phyloP scores from a whole-genome alignment of 2,329 filamentous ascomycete genomes.

The Penicillium corylophilum region DNA sequence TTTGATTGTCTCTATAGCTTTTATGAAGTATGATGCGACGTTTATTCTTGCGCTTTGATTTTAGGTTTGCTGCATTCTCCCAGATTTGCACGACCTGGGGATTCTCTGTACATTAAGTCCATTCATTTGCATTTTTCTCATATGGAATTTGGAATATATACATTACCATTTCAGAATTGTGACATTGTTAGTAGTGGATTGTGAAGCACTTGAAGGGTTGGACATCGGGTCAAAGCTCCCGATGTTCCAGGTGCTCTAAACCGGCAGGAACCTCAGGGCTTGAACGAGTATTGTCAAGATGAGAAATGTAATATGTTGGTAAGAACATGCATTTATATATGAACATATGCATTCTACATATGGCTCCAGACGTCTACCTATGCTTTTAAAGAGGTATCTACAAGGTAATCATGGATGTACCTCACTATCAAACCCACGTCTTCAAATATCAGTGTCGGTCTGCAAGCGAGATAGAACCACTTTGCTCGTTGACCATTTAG shows the following conservation, averaged over 20 bases:
- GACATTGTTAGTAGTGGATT: too few species aligned
- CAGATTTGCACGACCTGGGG: neutral
- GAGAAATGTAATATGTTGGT: too few species aligned
- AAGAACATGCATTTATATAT: too few species aligned
- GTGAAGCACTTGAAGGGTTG: too few species aligned
- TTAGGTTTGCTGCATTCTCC: neutral
- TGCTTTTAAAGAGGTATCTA: too few species aligned
- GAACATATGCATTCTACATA: too few species aligned
- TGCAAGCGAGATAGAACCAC: conserved; percentile 41
- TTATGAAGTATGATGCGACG: conserved; percentile 17
- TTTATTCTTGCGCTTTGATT: neutral
- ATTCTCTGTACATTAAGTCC: conserved; percentile 10
- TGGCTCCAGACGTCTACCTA: too few species aligned
- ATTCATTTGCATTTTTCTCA: neutral
- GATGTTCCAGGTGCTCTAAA: too few species aligned
- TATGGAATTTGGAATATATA: neutral
- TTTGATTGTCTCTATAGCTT: conserved; percentile 4
- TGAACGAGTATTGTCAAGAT: too few species aligned
- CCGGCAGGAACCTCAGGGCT: too few species aligned
- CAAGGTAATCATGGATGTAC: conserved; percentile 25
- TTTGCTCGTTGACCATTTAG: conserved; percentile 19
- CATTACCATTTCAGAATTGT: neutral
- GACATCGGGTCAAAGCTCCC: too few species aligned
- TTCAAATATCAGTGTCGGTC: conserved; percentile 40
- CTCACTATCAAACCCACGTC: conserved; percentile 45